Evolutionary conservation across 345 rosid species (phyloP), one percentile per base, ranked within the genome.

Genomic region (Noccaea caerulescens): DNA sequence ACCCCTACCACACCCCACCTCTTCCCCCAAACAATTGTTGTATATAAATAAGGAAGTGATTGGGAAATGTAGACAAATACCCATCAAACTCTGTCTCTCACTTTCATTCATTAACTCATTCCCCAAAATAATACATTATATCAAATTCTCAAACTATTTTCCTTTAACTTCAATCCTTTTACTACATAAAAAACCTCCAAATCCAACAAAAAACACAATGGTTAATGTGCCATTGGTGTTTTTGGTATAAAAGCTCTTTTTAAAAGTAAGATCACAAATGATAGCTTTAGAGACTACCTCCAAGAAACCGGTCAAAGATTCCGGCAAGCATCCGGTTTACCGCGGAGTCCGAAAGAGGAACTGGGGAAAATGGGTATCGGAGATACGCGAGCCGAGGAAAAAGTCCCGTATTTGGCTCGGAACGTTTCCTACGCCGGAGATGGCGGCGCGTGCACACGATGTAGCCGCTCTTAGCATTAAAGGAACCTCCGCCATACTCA

Each of bases 351-450:
- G 98, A 8, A 93, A 90, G 94, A 77, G 98, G 37, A 86, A 63
- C 75, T 93, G 97, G 98, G 98, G 98, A 14, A 75, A 90, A 81
- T 93, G 98, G 98, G 98, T 93, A 3, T 90, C 98, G 1, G 98
- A 93, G 83, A 93, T 93, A 69, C 83, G 98, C 0, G 96, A 88
- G 72, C 98, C 98, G 0, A 83, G 84, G 58, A 93, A 93, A 72
- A 93, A 93, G 39, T 90, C 96, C 0, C 86, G 98, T 59, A 93
- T 93, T 72, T 93, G 98, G 98, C 86, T 93, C 0, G 98, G 98
- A 0, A 93, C 98, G 12, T 93, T 87, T 79, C 84, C 97, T 3
- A 82, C 92, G 0, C 92, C 97, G 6, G 98, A 93, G 83, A 93
- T 90, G 98, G 98, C 98, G 5, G 98, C 98, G 41, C 86, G 98